Evolutionary conservation across 1,284 basidiomycete species (phyloP).

Genomic region (Neolentinus lepideus): DNA sequence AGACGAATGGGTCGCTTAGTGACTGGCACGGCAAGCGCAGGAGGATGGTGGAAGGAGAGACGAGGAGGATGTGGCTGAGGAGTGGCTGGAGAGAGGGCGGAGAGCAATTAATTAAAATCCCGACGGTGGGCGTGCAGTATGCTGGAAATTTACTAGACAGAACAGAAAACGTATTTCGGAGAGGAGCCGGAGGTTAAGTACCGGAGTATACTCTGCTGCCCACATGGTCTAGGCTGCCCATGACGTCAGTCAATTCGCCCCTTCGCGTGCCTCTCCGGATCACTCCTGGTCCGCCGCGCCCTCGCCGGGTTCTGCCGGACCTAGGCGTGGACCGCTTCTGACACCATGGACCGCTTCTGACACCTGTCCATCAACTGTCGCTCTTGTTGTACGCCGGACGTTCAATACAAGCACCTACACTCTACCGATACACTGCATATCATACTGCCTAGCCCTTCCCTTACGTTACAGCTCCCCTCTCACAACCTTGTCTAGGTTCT

Average conservation of each 20-base stretch:
- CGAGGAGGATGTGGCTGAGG: background rate
- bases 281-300: background rate
- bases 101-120: conserved; percentile 1
- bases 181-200: conserved; percentile 1
- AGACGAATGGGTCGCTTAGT: background rate
- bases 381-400: background rate
- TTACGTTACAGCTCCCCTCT: conserved; percentile 37
- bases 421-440: background rate
- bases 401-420: background rate
- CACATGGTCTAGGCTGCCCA: background rate
- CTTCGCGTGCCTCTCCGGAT: background rate
- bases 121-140: background rate
- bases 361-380: background rate
- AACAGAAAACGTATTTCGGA: background rate
- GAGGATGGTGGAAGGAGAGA: conserved; percentile 14
- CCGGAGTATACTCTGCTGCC: background rate
- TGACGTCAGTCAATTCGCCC: background rate
- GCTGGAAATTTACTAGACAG: background rate
- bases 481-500: conserved; percentile 67
- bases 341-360: background rate
- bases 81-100: conserved; percentile 6
- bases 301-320: background rate
- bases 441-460: background rate
- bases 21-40: conserved; percentile 1
- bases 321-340: background rate